These are phyloP conservation scores for Alternaria angustiovoidea DNA, from an alignment of 2,329 filamentous ascomycete genomes.

Conservation along the genomic window DNA sequence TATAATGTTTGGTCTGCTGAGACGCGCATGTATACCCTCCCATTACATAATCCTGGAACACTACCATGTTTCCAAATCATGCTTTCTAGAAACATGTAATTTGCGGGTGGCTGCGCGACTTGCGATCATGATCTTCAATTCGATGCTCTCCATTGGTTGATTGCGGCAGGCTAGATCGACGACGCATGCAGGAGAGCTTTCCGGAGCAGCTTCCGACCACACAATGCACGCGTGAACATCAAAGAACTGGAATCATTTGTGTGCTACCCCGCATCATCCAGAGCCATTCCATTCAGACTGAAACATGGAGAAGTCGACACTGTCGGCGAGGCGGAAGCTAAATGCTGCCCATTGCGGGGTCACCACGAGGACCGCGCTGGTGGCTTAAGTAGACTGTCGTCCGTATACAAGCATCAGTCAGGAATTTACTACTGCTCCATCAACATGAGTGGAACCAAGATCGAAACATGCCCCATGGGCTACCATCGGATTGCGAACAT, in stretches of 20 bases:
- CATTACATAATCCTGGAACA: not conserved
- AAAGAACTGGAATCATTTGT: slow-evolving; percentile 20
- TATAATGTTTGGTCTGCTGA: not conserved
- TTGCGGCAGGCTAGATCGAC: slow-evolving; percentile 1
- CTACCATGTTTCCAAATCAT: not conserved
- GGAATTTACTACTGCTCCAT: not conserved
- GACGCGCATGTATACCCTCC: not conserved
- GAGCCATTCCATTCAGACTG: not conserved
- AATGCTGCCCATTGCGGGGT: not conserved
- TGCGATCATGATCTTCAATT: not conserved
- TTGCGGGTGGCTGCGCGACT: not conserved
- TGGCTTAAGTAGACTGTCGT: not conserved
- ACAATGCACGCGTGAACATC: not conserved
- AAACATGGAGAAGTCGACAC: not conserved
- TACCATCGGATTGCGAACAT: slow-evolving; percentile 38
- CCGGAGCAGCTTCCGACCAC: slow-evolving; percentile 18
- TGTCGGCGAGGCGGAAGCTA: slow-evolving; percentile 23
- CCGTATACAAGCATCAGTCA: not conserved
- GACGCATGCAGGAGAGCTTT: not conserved
- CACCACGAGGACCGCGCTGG: not conserved
- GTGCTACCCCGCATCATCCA: slow-evolving; percentile 23
- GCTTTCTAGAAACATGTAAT: not conserved
- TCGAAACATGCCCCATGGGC: slow-evolving; percentile 30
- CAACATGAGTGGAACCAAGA: slow-evolving; percentile 24
- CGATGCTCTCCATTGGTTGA: not conserved